Conservation (phyloP, 305 asterid species). For the Ilex paraguariensis region DNA sequence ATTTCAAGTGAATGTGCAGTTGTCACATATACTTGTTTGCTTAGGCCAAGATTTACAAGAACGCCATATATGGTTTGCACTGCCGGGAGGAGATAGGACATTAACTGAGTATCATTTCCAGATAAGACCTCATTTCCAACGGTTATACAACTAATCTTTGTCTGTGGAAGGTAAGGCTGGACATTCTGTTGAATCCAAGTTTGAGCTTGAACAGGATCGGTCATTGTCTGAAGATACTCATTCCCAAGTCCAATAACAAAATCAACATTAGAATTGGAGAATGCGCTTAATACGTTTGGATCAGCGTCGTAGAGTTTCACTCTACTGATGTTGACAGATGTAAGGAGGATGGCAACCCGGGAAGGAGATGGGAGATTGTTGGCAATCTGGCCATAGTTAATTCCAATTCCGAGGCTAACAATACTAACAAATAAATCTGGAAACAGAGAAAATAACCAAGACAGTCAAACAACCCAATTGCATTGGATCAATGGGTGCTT, state of each 20-base stretch:
- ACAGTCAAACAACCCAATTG: neutral
- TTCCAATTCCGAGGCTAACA: conserved; percentile 55
- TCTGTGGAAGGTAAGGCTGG: conserved; percentile 49
- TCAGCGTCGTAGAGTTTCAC: conserved; percentile 83
- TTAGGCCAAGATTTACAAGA: conserved; percentile 50
- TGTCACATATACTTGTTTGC: conserved; percentile 47
- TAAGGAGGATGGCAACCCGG: conserved; percentile 53
- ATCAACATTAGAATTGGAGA: conserved; percentile 59
- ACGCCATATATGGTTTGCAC: conserved; percentile 58
- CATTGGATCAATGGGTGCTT: too few species aligned
- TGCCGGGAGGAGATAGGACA: conserved; percentile 58
- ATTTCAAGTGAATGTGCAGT: conserved; percentile 71
- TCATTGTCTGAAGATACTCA: conserved; percentile 52
- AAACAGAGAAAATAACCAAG: neutral
- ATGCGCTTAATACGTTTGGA: conserved; percentile 57
- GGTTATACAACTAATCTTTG: conserved; percentile 63
- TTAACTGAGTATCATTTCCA: conserved; percentile 46
- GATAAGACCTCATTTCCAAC: conserved; percentile 78
- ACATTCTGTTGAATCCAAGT: conserved; percentile 66
- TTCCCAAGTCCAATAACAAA: conserved; percentile 72
- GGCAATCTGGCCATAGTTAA: conserved; percentile 86
- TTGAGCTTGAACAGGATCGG: conserved; percentile 66
- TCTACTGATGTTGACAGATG: conserved; percentile 56
- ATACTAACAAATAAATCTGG: conserved; percentile 38
- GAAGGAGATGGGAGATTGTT: conserved; percentile 75